Evolutionary conservation across 1,284 basidiomycete genomes (phyloP), one percentile per base, ranked within the genome.

Genomic region (Marasmius fiardii): DNA sequence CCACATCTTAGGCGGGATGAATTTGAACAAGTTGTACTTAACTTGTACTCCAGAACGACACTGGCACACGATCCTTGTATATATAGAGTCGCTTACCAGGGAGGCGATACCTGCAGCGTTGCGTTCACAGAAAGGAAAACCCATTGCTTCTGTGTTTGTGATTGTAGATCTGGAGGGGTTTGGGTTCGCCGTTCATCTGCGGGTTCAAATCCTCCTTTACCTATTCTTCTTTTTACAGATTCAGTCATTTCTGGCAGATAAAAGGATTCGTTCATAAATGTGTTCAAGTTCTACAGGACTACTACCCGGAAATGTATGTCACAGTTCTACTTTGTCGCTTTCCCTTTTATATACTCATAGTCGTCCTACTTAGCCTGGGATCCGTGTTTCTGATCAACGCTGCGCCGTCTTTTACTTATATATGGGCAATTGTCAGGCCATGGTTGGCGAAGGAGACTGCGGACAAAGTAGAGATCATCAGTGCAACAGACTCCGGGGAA

Each of bases 241-340:
- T 88, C 45, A 69, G 73, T 51, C 82, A 87, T 62, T 90, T 89
- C 63, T 90, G 87, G 87, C 81, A 87, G 63, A 83, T 88, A 74
- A 88, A 85, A 67, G 72, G 74, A 47, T 71, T 89, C n/a, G 77
- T 77, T 28, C 74, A 80, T 41, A 70, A 69, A 49, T 81, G 82
- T 3, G 86, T 90, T 68, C 84, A 88, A 62, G 74, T 90, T 51
- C 87, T 86, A 1, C 87, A 90, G 68, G 86, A 88, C 64, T 89
- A 86, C 67, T 88, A 79, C 60, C 87, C 88, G 1, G 87, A 90
- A 66, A 85, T 83, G 87, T 89, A 64, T 57, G 80, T 67, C 34
- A 5, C 28, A 24, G 31, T 10, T 12, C n/a, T 11, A 34, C 28
- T 2, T 12, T 4, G 26, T 21, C 8, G 21, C 39, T 53, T 5